Conservation (phyloP, 1,284 basidiomycete genomes). For the Gomphus sp. region DNA sequence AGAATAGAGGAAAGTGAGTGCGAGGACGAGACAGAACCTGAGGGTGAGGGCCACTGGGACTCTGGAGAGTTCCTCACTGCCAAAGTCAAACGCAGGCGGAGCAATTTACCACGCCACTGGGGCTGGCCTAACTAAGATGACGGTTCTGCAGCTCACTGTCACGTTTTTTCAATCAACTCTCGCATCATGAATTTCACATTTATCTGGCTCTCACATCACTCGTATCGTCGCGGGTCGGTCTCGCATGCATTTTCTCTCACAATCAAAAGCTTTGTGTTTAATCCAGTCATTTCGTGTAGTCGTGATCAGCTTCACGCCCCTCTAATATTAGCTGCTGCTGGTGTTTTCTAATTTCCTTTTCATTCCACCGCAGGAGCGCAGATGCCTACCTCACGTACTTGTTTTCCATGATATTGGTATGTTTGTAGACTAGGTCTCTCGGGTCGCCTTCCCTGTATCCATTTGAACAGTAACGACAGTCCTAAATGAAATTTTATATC, state of each 20-base stretch:
- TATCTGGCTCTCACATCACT: neutral
- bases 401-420: neutral
- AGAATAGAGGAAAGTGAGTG: neutral
- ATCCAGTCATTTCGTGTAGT: neutral
- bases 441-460: neutral
- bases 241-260: neutral
- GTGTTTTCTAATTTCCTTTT: neutral
- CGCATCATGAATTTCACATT: neutral
- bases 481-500: neutral
- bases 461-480: neutral
- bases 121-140: neutral
- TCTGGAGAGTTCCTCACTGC: neutral
- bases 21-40: neutral
- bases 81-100: neutral
- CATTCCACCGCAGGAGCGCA: neutral
- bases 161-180: neutral
- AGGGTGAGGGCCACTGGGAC: neutral
- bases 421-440: neutral
- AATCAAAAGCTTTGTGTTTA: neutral
- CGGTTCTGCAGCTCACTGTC: neutral
- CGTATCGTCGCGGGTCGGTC: neutral
- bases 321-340: neutral
- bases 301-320: neutral
- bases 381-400: neutral
- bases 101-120: neutral